Base-by-base conservation (phyloP, 495 filamentous ascomycete genomes). In the Oidiodendron maius region DNA sequence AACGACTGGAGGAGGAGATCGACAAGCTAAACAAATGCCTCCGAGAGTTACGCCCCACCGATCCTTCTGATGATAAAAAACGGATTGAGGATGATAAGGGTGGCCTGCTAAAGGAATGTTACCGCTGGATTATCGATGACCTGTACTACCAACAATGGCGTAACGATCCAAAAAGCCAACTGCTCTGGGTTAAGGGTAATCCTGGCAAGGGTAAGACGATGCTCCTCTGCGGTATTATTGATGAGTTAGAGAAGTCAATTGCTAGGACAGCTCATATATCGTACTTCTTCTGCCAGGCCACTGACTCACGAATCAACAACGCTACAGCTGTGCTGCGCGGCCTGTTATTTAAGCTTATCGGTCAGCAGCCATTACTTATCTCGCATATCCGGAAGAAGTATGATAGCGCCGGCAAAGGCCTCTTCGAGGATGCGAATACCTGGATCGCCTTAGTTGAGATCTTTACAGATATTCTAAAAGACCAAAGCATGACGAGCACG, bases 241-340 rank as follows among this genome's bases (percentile, higher is more conserved):
- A 16, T 72, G 66, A 67, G 65, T 72, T 24, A 70, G 64, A 34
- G 67, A 66, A 18, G 64, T 63, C 45, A 53, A 65, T 42, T 63
- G 67, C 24, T 68, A 68, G 39, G 67, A 65, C 37, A 18, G 37
- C 2, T 40, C 3, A 17, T 40, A n/a, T 40, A 6, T 40, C 8
- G 2, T 40, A 3, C 56, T 76, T 76, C 58, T 73, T 76, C 55
- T 76, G 68, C 45, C 66, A 75, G 53, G 63, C 60, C 21, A 63
- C 57, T 13, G 51, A 65, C 48, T 26, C 39, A 3, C 53, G 46
- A 4, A 56, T 66, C 15, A 68, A 67, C 35, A 61, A 52, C 25
- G 63, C 66, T 18, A 58, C 47, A 1, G 56, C 61, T 25, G 58
- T 69, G 8, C 43, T 70, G 25, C 59, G 59, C 15, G 66, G 67